Evolutionary conservation across 1,139 yeast species (phyloP), one percentile per base, ranked within the genome.

Genomic region (Candida sanyaensis): DNA sequence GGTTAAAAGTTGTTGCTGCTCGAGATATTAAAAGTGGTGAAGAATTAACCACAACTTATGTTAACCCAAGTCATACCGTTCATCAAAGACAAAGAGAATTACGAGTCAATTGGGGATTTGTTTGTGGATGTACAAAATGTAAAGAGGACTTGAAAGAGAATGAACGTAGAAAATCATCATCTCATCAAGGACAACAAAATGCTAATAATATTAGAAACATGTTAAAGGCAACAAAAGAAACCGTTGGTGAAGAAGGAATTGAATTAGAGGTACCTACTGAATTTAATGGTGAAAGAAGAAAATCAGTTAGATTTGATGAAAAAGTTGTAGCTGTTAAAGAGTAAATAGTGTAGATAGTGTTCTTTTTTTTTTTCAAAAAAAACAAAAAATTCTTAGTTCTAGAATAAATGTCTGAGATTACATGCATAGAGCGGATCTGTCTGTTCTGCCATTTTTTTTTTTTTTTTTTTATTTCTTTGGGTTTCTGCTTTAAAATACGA

Each of bases 21-120:
- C 71, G 81, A 44, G 82, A 80, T 45, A 83, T 89, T 39, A 67
- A 68, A 46, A 71, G 78, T 2, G 88, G 86, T 13, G 91, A 86
- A 56, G 95, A 88, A 60, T 73, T 89, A 43, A 71, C 81, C 0
- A 82, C 88, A 1, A 75, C 87, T 1, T 89, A 89, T 57, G 89
- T 88, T 1, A 83, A 86, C 56, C 89, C 92, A 2, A 64, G 71
- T 8, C 84, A 81, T 58, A 80, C 83, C 3, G 80, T 84, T 6
- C 79, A 75, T 41, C 82, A 83, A 54, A 78, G 96, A 55, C 84
- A 82, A 58, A 67, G 88, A 52, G 84, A 80, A 53, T 69, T 89
- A 44, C 69, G 92, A 48, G 83, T 83, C n/a, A 84, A 86, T 57
- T 89, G 91, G 90, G 96, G 96, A 5, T 89, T 89, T 62, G 59